Conservation (phyloP, 148 eudicot species). For the Silene uniflora region DNA sequence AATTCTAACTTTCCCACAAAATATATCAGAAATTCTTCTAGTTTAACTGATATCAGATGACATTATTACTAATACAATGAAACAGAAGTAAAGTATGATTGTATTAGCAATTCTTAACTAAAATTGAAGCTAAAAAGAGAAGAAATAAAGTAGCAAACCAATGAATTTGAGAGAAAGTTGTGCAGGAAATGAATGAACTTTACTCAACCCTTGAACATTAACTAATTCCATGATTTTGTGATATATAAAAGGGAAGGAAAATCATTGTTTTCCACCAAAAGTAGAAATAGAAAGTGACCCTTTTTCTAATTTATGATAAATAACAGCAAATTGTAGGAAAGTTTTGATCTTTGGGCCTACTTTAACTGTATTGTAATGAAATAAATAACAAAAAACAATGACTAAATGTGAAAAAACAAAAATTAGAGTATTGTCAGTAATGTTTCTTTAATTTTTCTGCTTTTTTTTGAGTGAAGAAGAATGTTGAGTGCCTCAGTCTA, state of each 20-base stretch:
- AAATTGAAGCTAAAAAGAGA: constrained; percentile 2
- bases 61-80: constrained; percentile 32
- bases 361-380: constrained; percentile 12
- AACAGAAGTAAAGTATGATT: constrained; percentile 14
- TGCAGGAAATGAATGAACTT: constrained; percentile 14
- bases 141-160: constrained; percentile 19
- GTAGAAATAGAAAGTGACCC: constrained; percentile 33
- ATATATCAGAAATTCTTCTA: constrained; percentile 13
- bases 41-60: constrained; percentile 62
- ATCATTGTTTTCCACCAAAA: constrained; percentile 16
- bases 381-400: constrained; percentile 15
- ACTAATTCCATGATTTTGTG: constrained; percentile 25
- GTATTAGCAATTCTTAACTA: constrained; percentile 4
- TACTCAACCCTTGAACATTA: constrained; percentile 23
- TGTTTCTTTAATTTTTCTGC: constrained; percentile 5
- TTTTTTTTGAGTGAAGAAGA: constrained; percentile 27
- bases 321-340: constrained; percentile 26
- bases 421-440: not conserved
- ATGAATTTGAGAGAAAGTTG: not conserved
- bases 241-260: constrained; percentile 20
- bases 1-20: constrained; percentile 17
- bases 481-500: constrained; percentile 28
- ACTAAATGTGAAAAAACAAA: not conserved
- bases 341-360: constrained; percentile 28
- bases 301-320: constrained; percentile 12